Base-by-base conservation (phyloP, 2,329 filamentous ascomycete species). In the Arthrobotrys conoides region DNA sequence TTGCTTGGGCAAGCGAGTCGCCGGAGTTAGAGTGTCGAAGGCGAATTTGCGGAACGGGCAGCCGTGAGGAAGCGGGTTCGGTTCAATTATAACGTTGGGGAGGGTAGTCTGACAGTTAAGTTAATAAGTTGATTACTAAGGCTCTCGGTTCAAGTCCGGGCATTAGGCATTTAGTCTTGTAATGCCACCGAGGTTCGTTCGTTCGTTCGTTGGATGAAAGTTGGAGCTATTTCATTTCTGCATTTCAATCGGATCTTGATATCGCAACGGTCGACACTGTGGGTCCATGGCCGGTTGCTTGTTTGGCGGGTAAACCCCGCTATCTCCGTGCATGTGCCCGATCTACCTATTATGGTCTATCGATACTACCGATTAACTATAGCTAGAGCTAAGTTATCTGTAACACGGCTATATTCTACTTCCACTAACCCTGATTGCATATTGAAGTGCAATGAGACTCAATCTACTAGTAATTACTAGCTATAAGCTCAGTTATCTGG, bases 91-190 rank as follows among this genome's bases (percentile, higher is more conserved):
- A 59, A 66, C 44, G 27, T 49, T 44, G 38, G 8, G 46, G 30
- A 27, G 8, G 46, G 30, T 27, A 20, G 8, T 27, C 36, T 38
- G 24, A 10, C 27, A n/a, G 53, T 33, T 46, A 24, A 14, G 53
- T 33, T 46, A 24, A 14, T 24, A 6, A 16, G 20, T 22, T 63
- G 71, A 75, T 75, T 68, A 75, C 41, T 75, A 75, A 75, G 71
- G 22, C 20, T 24, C 27, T 33, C 49, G 69, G 59, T 38, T 51
- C 38, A 59, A 72, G 59, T 44, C 51, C 71, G 71, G 71, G 30
- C 44, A 66, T 48, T 59, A 12, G 8, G 51, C 24, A 20, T 55
- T 44, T 53, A 14, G 14, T 14, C 10, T n/a, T n/a, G n/a, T n/a
- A 14, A 65, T 65, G 24, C 16, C 12, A 14, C 38, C 33, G 41